Conservation (phyloP, 371 early-diverging fungal genomes). For the Lichtheimia ramosa region DNA sequence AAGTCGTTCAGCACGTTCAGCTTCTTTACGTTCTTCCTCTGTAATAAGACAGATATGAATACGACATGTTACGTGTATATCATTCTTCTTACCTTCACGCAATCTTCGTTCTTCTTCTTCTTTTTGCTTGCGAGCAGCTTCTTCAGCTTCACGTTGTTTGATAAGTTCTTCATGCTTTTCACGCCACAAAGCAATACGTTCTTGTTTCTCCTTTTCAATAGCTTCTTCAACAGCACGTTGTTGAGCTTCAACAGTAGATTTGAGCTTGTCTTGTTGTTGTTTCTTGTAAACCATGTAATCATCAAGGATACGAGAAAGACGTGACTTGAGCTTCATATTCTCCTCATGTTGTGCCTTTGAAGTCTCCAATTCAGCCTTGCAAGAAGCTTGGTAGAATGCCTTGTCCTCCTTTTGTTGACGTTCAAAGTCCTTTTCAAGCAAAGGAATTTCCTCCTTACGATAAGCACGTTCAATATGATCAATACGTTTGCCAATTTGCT, state of each 20-base stretch:
- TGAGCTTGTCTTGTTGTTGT: conserved; percentile 56
- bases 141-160: conserved; percentile 40
- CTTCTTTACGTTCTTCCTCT: conserved; percentile 9
- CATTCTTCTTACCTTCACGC: conserved; percentile 24
- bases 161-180: conserved; percentile 46
- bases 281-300: conserved; percentile 75
- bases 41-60: not conserved
- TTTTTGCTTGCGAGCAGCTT: conserved; percentile 30
- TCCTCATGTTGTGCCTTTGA: conserved; percentile 70
- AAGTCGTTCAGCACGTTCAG: conserved; percentile 36
- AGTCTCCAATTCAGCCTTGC: conserved; percentile 66
- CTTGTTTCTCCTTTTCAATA: conserved; percentile 74
- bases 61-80: conserved; percentile 14
- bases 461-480: conserved; percentile 98
- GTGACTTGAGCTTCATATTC: conserved; percentile 73
- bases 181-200: conserved; percentile 59
- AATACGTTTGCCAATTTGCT: conserved; percentile 73
- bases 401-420: conserved; percentile 84
- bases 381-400: conserved; percentile 76
- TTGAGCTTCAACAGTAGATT: conserved; percentile 54
- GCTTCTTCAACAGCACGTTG: conserved; percentile 51
- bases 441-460: conserved; percentile 91
- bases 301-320: conserved; percentile 75
- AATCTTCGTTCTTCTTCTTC: conserved; percentile 43
- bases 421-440: conserved; percentile 90